A percentile compares a stretch with the other conserved stretches of the same genome.
Evolutionary conservation across 495 filamentous ascomycete genomes (phyloP).

Genomic region (Penicillium egyptiacum): DNA sequence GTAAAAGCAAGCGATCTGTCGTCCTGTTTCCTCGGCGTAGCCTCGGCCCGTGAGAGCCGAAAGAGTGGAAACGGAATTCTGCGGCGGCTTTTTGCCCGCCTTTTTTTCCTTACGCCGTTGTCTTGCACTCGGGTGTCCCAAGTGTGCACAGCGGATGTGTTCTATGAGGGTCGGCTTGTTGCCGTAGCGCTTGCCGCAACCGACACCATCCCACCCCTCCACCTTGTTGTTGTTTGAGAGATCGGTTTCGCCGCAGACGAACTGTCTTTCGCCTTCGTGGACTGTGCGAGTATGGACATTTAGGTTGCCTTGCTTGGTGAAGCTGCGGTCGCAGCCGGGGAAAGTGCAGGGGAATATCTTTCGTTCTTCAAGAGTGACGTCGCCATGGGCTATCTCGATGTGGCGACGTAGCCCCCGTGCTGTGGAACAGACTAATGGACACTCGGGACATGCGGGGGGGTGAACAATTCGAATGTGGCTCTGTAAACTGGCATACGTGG

Average conservation of each 20-base stretch:
- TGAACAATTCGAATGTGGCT: slow-evolving; percentile 70
- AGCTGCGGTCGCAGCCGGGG: slow-evolving; percentile 65
- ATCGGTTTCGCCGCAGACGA: slow-evolving; percentile 70
- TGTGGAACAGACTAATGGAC: slow-evolving; percentile 60
- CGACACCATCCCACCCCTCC: slow-evolving; percentile 61
- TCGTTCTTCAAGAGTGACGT: slow-evolving; percentile 58
- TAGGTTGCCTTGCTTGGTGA: slow-evolving; percentile 77
- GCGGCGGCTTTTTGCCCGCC: slow-evolving; percentile 28
- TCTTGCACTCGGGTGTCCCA: slow-evolving; percentile 54
- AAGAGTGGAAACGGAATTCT: slow-evolving; percentile 34
- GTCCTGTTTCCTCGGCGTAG: slow-evolving; percentile 53
- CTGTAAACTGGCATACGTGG: slow-evolving; percentile 67
- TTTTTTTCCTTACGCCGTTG: slow-evolving; percentile 42
- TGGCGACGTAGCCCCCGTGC: slow-evolving; percentile 65
- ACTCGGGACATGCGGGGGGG: slow-evolving; percentile 71
- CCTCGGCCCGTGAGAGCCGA: slow-evolving; percentile 59
- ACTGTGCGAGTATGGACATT: slow-evolving; percentile 72
- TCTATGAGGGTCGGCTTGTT: slow-evolving; percentile 76
- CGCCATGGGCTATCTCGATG: slow-evolving; percentile 67
- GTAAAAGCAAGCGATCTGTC: slow-evolving; percentile 57
- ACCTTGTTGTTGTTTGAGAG: slow-evolving; percentile 58
- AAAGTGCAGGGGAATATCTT: slow-evolving; percentile 63
- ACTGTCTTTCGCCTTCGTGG: slow-evolving; percentile 66
- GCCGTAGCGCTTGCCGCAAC: slow-evolving; percentile 67
- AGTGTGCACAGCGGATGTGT: slow-evolving; percentile 74